Evolutionary conservation across 192 early-diverging fungal genomes (phyloP).

Genomic region (Backusella circina): DNA sequence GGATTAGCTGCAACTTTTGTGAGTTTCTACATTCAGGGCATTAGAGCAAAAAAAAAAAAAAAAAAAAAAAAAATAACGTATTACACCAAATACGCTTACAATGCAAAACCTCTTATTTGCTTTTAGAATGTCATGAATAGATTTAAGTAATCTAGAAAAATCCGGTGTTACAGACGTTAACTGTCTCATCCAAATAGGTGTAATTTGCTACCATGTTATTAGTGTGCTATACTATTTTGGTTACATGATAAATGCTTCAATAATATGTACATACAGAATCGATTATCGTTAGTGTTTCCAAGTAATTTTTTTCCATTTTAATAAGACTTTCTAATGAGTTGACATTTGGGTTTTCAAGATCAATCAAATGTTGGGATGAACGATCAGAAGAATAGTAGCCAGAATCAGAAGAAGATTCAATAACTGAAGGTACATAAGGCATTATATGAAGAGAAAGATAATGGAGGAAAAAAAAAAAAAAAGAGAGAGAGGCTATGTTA

Average conservation of each 20-base stretch:
- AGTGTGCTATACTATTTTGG: neutral
- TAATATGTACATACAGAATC: constrained; percentile 38
- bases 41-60: too few species aligned
- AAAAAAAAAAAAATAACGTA: neutral
- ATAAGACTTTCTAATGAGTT: constrained; percentile 49
- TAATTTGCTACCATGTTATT: constrained; percentile 38
- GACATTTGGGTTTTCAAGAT: neutral
- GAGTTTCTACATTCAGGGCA: constrained; percentile 27
- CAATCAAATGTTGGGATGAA: constrained; percentile 13
- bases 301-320: constrained; percentile 50
- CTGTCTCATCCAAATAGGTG: constrained; percentile 45
- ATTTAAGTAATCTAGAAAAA: constrained; percentile 41
- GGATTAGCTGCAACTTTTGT: constrained; percentile 29
- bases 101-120: constrained; percentile 46
- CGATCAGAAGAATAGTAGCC: too few species aligned
- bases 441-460: neutral
- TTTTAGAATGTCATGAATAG: constrained; percentile 41
- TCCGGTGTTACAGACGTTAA: constrained; percentile 42
- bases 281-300: constrained; percentile 46
- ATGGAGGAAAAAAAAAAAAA: neutral
- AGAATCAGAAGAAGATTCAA: neutral
- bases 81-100: constrained; percentile 8
- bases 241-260: neutral
- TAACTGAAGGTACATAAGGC: neutral
- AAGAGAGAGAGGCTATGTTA: neutral